Base-by-base conservation (phyloP, 2,329 filamentous ascomycete genomes). In the Chrysoporthe cubensis region DNA sequence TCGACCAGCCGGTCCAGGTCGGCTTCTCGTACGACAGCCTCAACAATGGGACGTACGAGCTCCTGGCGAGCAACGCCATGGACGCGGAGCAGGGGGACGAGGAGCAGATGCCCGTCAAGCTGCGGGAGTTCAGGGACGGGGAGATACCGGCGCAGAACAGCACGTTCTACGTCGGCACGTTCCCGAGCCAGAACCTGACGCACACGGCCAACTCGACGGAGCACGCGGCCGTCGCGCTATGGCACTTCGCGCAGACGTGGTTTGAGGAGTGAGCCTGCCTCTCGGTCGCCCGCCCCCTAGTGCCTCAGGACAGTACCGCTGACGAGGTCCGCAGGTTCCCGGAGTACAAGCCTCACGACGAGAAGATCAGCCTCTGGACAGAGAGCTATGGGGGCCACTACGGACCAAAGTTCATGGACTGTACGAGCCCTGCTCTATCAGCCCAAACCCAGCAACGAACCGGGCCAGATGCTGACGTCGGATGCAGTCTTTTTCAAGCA, bases 181-280 rank as follows among this genome's bases (percentile, higher is more conserved):
- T 84, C 56, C 76, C 82, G 2, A 86, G 81, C 65, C 78, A 83
- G 67, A 78, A 85, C 60, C 57, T 71, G 9, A 80, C 79, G 2
- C 73, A 77, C 1, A 81, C 82, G 5, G 80, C 83, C 0, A 82
- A 82, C 48, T 81, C 78, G 11, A 85, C 83, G 0, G 76, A 79
- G 48, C 84, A 84, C 70, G 83, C 83, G 9, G 84, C 85, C 16
- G 78, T 80, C 64, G 80, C 83, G 2, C 73, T 87, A 3, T 87
- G 85, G 84, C 80, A 84, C 70, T 87, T 88, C 72, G 79, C 83
- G 0, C 85, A 88, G 73, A 80, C 80, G 0, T 88, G 84, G 83
- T 85, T 86, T 66, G 77, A 83, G 50, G 85, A 87, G 72, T 71
- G 58, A 63, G 69, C 66, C 13, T 18, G 34, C 4, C 32, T 13